Evolutionary conservation across 31 red algal species (phyloP).

Genomic region (Asparagopsis taxiformis): DNA sequence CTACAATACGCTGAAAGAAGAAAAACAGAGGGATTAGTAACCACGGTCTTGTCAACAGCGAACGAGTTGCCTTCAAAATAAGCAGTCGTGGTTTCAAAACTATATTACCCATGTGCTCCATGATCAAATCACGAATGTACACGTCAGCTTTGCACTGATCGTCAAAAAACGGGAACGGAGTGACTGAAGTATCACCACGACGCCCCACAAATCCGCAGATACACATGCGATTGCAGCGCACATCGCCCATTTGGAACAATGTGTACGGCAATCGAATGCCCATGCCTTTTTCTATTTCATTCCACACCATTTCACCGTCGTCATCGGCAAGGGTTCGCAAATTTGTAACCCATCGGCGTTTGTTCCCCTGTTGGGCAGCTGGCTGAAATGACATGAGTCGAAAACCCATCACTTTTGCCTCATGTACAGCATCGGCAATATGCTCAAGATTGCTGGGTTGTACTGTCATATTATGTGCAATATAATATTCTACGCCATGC

Average conservation of each 20-base stretch:
- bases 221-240: slow-evolving; percentile 82
- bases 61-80: slow-evolving; percentile 40
- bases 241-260: slow-evolving; percentile 81
- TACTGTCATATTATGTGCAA: slow-evolving; percentile 89
- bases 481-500: slow-evolving; percentile 58
- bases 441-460: slow-evolving; percentile 56
- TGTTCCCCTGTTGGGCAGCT: slow-evolving; percentile 61
- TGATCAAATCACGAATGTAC: slow-evolving; percentile 46
- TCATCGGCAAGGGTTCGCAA: slow-evolving; percentile 49
- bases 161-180: slow-evolving; percentile 57
- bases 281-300: slow-evolving; percentile 71
- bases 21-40: slow-evolving; percentile 12
- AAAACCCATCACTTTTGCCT: slow-evolving; percentile 53
- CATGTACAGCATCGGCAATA: slow-evolving; percentile 48
- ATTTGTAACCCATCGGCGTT: slow-evolving; percentile 49
- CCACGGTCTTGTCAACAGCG: slow-evolving; percentile 42
- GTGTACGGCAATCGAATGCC: slow-evolving; percentile 70
- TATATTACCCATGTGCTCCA: slow-evolving; percentile 43
- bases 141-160: slow-evolving; percentile 49
- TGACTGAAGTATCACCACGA: not conserved
- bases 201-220: slow-evolving; percentile 58
- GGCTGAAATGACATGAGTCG: slow-evolving; percentile 86
- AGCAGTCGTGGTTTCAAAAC: slow-evolving; percentile 38
- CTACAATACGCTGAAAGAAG: slow-evolving; percentile 17
- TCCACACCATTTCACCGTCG: slow-evolving; percentile 85